Evolutionary conservation across 192 early-diverging fungal species (phyloP).

Genomic region (Coemansia sp.): DNA sequence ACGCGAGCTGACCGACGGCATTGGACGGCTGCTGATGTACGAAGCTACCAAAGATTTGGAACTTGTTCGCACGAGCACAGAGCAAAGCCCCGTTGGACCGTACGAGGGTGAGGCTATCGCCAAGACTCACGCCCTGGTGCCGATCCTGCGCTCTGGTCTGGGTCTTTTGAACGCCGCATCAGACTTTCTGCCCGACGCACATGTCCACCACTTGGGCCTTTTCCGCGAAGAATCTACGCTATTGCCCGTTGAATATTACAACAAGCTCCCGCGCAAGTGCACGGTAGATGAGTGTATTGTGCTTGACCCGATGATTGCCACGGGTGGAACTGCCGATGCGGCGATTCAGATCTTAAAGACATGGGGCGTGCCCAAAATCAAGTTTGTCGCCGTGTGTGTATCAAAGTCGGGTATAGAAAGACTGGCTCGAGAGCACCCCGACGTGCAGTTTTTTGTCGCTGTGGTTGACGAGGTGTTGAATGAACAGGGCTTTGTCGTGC

Average conservation of each 20-base stretch:
- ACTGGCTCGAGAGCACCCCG: slow-evolving; percentile 51
- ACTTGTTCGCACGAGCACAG: slow-evolving; percentile 16
- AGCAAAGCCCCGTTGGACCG: slow-evolving; percentile 53
- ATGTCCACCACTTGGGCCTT: slow-evolving; percentile 74
- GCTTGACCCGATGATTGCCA: slow-evolving; percentile 83
- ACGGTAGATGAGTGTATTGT: slow-evolving; percentile 69
- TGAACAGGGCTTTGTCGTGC: slow-evolving; percentile 59
- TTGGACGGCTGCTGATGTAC: slow-evolving; percentile 61
- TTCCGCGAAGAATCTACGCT: slow-evolving; percentile 79
- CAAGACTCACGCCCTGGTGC: slow-evolving; percentile 57
- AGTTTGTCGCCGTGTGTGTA: slow-evolving; percentile 65
- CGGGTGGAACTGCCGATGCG: slow-evolving; percentile 75
- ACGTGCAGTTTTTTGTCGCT: slow-evolving; percentile 59
- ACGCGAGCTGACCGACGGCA: slow-evolving; percentile 57
- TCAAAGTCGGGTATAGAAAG: slow-evolving; percentile 55
- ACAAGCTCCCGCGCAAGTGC: slow-evolving; percentile 75
- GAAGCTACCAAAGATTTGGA: slow-evolving; percentile 59
- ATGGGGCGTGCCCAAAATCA: slow-evolving; percentile 74
- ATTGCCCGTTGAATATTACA: slow-evolving; percentile 91
- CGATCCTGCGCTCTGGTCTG: slow-evolving; percentile 66
- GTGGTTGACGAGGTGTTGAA: slow-evolving; percentile 61
- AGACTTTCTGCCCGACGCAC: slow-evolving; percentile 66
- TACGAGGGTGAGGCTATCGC: slow-evolving; percentile 48
- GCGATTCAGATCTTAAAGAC: slow-evolving; percentile 74
- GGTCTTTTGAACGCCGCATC: slow-evolving; percentile 58